Evolutionary conservation across 1,284 basidiomycete genomes (phyloP), one percentile per base, ranked within the genome.

Genomic region (Leccinum fallax): DNA sequence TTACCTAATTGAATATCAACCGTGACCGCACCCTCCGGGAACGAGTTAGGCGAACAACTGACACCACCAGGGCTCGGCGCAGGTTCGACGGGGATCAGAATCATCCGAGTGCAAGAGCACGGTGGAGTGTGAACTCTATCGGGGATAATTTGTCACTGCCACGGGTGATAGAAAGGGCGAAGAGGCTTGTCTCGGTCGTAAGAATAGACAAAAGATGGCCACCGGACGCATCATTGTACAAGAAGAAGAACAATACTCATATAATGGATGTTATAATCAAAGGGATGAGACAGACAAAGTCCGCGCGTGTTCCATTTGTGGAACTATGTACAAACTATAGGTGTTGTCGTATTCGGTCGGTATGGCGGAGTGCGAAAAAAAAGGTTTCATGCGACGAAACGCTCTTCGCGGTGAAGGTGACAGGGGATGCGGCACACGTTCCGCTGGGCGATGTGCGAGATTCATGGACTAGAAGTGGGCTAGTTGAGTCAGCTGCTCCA

Each of bases 1-100:
- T 68, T 64, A 68, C 49, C 3, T 66, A 68, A 73, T 69, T 57
- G 51, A 53, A 65, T 67, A 61, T 53, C 61, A 51, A 52, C 15
- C 15, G 13, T 57, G 21, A 49, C 16, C 48, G 32, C 26, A 53
- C 52, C 58, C 36, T 24, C 7, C 21, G 21, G 55, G 43, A 43
- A 60, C 60, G 36, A 28, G 61, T 61, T 69, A 66, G 68, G 69
- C 68, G 62, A 66, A 10, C 9, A 38, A 57, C 48, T 65, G 61
- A 60, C 66, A 57, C 38, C 32, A 38, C 63, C 49, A 62, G 59
- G 59, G 67, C 57, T 67, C 59, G 53, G 57, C 38, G 53, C 69
- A 69, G 70, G 71, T 63, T 70, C 67, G 69, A 63, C 72, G 71
- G 71, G 57, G 67, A 68, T 68, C 55, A 56, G 40, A 28, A n/a